phyloP scores from a whole-genome alignment of 495 filamentous ascomycete species.

The Penicillium egyptiacum region DNA sequence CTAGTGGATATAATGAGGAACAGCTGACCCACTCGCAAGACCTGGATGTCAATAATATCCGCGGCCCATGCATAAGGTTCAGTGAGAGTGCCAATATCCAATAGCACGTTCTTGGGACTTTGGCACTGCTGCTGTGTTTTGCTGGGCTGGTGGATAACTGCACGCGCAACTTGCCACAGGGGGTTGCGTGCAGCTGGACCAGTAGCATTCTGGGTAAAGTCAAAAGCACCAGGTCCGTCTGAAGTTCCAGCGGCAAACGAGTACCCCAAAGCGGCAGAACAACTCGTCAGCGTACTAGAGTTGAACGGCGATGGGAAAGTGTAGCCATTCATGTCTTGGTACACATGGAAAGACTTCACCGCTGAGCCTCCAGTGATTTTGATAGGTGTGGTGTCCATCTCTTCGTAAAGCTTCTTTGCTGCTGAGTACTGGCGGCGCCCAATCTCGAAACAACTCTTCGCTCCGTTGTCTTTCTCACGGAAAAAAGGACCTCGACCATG shows the following conservation, averaged over 20 bases:
- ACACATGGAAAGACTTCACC: slow-evolving; percentile 73
- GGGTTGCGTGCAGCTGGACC: slow-evolving; percentile 72
- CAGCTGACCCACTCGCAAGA: slow-evolving; percentile 83
- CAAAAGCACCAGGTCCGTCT: slow-evolving; percentile 89
- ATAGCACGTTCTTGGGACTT: slow-evolving; percentile 77
- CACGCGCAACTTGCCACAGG: slow-evolving; percentile 75
- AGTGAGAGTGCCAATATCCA: slow-evolving; percentile 82
- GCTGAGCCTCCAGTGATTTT: slow-evolving; percentile 52
- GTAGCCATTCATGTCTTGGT: slow-evolving; percentile 72
- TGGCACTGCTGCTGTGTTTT: slow-evolving; percentile 77
- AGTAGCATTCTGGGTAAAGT: slow-evolving; percentile 86
- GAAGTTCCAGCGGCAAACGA: slow-evolving; percentile 94
- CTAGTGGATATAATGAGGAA: slow-evolving; percentile 85
- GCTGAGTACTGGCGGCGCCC: slow-evolving; percentile 64
- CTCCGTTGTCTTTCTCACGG: slow-evolving; percentile 63
- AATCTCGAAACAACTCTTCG: slow-evolving; percentile 73
- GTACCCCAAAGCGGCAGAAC: slow-evolving; percentile 89
- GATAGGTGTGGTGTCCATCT: slow-evolving; percentile 47
- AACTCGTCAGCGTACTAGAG: slow-evolving; percentile 69
- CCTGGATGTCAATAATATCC: slow-evolving; percentile 90
- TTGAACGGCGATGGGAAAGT: slow-evolving; percentile 72
- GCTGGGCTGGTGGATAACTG: slow-evolving; percentile 68
- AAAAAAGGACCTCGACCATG: slow-evolving; percentile 86
- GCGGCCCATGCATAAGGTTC: slow-evolving; percentile 87
- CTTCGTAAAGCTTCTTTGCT: slow-evolving; percentile 61